A percentile compares a stretch with the other conserved stretches of the same genome.
phyloP scores from a whole-genome alignment of 1,284 basidiomycete genomes.

The Pisolithus thermaeus region DNA sequence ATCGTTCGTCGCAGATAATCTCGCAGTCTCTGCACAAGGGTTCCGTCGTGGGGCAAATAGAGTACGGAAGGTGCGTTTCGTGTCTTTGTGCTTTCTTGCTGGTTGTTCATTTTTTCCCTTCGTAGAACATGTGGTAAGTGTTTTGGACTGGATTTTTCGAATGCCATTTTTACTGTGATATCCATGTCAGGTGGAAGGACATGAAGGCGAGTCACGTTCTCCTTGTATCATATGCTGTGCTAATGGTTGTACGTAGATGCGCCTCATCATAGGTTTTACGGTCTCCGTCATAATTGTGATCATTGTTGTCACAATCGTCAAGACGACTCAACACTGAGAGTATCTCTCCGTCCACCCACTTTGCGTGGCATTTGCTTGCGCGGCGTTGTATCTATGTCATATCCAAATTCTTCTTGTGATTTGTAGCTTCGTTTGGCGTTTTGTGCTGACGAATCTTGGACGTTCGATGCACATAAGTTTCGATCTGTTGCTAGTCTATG shows the following conservation, averaged over 20 bases:
- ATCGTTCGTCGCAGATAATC: slow-evolving; percentile 64
- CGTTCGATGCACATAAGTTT: slow-evolving; percentile 19
- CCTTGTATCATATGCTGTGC: slow-evolving; percentile 1
- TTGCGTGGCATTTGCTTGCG: slow-evolving; percentile 11
- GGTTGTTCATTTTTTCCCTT: slow-evolving; percentile 10
- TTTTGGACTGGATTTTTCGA: not conserved
- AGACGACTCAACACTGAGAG: slow-evolving; percentile 54
- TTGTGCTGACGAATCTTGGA: slow-evolving; percentile 15
- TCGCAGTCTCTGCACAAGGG: slow-evolving; percentile 98
- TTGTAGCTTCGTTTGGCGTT: slow-evolving; percentile 6
- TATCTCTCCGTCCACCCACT: not conserved
- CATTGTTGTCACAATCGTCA: slow-evolving; percentile 90
- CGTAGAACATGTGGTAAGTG: slow-evolving; percentile 80
- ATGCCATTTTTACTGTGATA: slow-evolving; percentile 7
- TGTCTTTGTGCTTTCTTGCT: slow-evolving; percentile 15
- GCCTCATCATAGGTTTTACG: slow-evolving; percentile 83
- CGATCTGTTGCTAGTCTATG: slow-evolving; percentile 6
- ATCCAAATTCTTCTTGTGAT: slow-evolving; percentile 22
- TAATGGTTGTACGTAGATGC: slow-evolving; percentile 54
- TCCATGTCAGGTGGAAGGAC: slow-evolving; percentile 81
- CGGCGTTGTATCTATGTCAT: slow-evolving; percentile 34
- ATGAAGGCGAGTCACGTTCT: slow-evolving; percentile 67
- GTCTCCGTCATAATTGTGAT: slow-evolving; percentile 87
- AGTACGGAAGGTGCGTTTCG: slow-evolving; percentile 84
- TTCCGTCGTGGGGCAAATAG: slow-evolving; percentile 97